A percentile compares a stretch with the other conserved stretches of the same genome.
These are phyloP conservation scores for Chlorella sp. DNA, from an alignment of 139 green algal species.

Conservation along the genomic window DNA sequence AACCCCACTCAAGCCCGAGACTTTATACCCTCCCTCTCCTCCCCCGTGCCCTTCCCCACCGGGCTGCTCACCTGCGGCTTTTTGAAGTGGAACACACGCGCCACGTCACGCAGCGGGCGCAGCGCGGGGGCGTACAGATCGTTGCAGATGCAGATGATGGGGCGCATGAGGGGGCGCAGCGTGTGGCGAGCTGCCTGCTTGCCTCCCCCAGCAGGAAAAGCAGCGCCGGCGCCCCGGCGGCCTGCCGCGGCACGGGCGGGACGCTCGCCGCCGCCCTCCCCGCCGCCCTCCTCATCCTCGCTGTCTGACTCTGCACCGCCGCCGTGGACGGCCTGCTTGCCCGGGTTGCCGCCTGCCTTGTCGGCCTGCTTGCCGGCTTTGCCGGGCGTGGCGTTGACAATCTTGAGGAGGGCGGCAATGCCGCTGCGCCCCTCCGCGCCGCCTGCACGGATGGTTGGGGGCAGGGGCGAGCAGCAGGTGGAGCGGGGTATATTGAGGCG, in stretches of 20 bases:
- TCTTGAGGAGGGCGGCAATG: conserved; percentile 83
- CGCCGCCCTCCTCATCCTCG: conserved; percentile 27
- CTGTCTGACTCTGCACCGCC: not conserved
- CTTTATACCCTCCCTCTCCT: too few relatives aligned
- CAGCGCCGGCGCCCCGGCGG: not conserved
- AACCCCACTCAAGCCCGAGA: too few relatives aligned
- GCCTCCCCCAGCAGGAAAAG: not conserved
- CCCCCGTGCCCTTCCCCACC: too few relatives aligned
- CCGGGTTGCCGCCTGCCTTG: not conserved
- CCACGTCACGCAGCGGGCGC: conserved; percentile 83
- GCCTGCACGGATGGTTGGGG: conserved; percentile 41
- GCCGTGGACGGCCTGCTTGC: not conserved
- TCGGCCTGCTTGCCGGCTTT: not conserved
- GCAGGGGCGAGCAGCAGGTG: not conserved
- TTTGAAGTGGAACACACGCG: conserved; percentile 80
- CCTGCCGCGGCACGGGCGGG: not conserved
- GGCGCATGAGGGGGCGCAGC: conserved; percentile 65
- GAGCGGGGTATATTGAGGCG: not conserved
- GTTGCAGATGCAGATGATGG: conserved; percentile 98
- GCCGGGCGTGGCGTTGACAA: conserved; percentile 56
- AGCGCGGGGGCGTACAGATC: conserved; percentile 93
- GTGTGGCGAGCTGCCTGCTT: conserved; percentile 29
- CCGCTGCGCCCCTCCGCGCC: conserved; percentile 80
- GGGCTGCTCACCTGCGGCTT: conserved; percentile 42
- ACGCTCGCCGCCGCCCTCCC: not conserved